Base-by-base conservation (phyloP, 805 yeast genomes). In the Candida sanyiensis region DNA sequence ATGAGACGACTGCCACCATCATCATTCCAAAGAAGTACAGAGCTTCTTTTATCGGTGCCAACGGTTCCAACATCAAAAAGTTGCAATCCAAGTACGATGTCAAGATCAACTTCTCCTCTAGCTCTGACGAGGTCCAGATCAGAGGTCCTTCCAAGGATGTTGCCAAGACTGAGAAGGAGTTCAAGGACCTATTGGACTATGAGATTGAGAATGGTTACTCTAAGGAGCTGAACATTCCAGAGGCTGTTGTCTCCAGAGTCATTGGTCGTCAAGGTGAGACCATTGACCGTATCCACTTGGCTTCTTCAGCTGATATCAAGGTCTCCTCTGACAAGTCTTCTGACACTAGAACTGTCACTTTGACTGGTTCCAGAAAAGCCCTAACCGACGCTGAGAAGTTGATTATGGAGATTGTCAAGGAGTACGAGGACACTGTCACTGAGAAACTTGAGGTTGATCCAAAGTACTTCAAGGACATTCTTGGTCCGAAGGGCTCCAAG, bases 141-240 rank as follows among this genome's bases (percentile, higher is more conserved):
- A 79, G 80, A 54, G 97, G 97, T 39, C 95, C 97, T 35, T 84
- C 97, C 19, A 82, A 80, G 62, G 93, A 90, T 50, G 97, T 84
- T 24, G 70, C 76, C 24, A 79, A 80, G 58, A 94, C 94, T 24
- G 77, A 77, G 57, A 89, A 80, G 46, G 97, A 89, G 66, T 66
- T 94, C 55, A 71, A 73, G 50, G 96, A 88, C 40, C 71, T 94
- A 46, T 69, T 85, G 49, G 81, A 83, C 49, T 93, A 82, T 60
- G 97, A 89, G 62, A 80, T 74, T 54, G 95, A 85, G 51, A 86
- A 88, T 56, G 90, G 95, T 13, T 75, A 76, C 63, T 71, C 73
- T 42, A 69, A 76, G 47, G 63, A 66, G n/a, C 58, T 90, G 28
- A 57, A 64, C 33, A 80, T 93, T 37, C 94, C 96, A 27, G 58